Base-by-base conservation (phyloP, 805 yeast species). In the Yamadazyma kitorensis region DNA sequence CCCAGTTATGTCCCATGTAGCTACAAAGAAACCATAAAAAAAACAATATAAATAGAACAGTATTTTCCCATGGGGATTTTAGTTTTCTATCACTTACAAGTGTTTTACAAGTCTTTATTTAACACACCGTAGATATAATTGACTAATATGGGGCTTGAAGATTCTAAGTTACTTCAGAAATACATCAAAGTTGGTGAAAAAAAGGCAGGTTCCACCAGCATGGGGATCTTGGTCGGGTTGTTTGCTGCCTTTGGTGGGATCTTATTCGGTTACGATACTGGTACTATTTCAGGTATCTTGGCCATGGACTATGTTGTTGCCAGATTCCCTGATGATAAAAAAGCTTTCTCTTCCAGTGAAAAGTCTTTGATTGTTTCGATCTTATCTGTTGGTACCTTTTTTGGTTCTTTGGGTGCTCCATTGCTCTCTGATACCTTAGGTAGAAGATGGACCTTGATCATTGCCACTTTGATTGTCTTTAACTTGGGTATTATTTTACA, bases 111-210 rank as follows among this genome's bases (percentile, higher is more conserved):
- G n/a, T n/a, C n/a, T n/a, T n/a, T n/a, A n/a, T n/a, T n/a, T n/a
- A n/a, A n/a, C n/a, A n/a, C n/a, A n/a, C n/a, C n/a, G n/a, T n/a
- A n/a, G n/a, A n/a, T n/a, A n/a, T n/a, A n/a, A n/a, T n/a, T n/a
- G n/a, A n/a, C n/a, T n/a, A 30, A 17, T n/a, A 64, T 64, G 70
- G 68, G 68, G 46, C 55, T 64, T 44, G 68, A 62, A 57, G 60
- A 61, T 45, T 55, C 47, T 44, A 42, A 46, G 27, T 37, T 61
- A 24, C 38, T 42, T 16, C 17, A 16, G 8, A 60, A 44, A 37
- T 66, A 50, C 47, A 55, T 69, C 49, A 65, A 70, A 29, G 58
- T 66, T 16, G 76, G 72, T 24, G 72, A 70, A 29, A 71, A 68
- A 51, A 61, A 58, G 35, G 70, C 71, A 33, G 78, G 70, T 12